phyloP scores from a whole-genome alignment of 2,329 filamentous ascomycete species.

The Phialophora expanda region DNA sequence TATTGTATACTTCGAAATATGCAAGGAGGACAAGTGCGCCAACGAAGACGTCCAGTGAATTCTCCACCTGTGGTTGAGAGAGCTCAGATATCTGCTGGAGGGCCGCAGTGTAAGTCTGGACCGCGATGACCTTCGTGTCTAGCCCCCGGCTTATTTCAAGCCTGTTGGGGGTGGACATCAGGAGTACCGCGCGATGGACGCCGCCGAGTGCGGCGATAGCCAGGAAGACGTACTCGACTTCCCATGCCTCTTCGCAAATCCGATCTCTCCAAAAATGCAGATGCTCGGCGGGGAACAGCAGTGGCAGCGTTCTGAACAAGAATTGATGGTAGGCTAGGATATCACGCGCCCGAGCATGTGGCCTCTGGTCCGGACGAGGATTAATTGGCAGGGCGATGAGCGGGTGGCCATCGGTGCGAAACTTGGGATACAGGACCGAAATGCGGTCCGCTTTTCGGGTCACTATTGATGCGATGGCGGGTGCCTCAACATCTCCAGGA shows the following conservation, averaged over 20 bases:
- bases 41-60: not conserved
- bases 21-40: not conserved
- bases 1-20: not conserved
- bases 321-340: slow-evolving; percentile 38
- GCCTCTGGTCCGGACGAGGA: slow-evolving; percentile 33
- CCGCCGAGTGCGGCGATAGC: slow-evolving; percentile 35
- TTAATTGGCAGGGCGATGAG: slow-evolving; percentile 35
- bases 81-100: slow-evolving; percentile 32
- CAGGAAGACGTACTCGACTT: slow-evolving; percentile 38
- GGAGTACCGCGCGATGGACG: slow-evolving; percentile 34
- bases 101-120: slow-evolving; percentile 32
- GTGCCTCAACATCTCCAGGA: not conserved
- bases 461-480: not conserved
- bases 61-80: not conserved
- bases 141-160: not conserved
- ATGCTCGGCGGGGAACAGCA: slow-evolving; percentile 32
- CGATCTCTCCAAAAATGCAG: slow-evolving; percentile 37
- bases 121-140: slow-evolving; percentile 2
- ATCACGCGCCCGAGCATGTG: slow-evolving; percentile 37
- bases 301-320: slow-evolving; percentile 34
- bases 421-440: not conserved
- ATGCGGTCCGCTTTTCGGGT: not conserved
- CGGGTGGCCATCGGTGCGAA: slow-evolving; percentile 15
- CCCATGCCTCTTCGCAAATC: slow-evolving; percentile 38
- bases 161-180: not conserved